Base-by-base conservation (phyloP, 202 grass and related monocot species). In the Zizania palustris region DNA sequence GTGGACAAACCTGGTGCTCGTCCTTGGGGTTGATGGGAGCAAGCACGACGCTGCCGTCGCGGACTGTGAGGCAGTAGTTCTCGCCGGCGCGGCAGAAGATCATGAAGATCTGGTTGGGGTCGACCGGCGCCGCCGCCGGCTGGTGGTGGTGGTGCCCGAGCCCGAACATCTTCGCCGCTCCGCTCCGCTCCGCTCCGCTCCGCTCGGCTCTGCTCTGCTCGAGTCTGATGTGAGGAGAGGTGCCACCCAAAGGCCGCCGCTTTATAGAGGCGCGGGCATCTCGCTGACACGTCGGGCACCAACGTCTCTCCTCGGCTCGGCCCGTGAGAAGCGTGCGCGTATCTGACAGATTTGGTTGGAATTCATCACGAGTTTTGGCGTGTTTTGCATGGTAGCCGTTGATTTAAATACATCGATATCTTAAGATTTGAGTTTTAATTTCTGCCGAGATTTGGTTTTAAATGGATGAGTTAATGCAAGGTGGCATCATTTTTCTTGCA, bases 1-100 rank as follows among this genome's bases (percentile, higher is more conserved):
- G n/a, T n/a, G n/a, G n/a, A 13, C 3, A 51, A 9, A 21, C 88
- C 85, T 90, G 85, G 82, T 88, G 67, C 0, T 69, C 43, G 11
- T 97, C 91, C 62, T 76, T 79, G 70, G 91, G 83, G 75, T 97
- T 82, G 16, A 57, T 19, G 5, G 86, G 88, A 0, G 86, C 86
- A 0, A 97, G 82, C 60, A 93, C 84, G 12, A 93, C 89, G n/a
- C 40, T 77, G 69, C 86, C 89, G 28, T 93, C 62, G 37, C 94
- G 84, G 43, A 93, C 67, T 60, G 86, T 10, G 42, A 97, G 86
- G 67, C 75, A 69, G 65, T 93, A 93, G 49, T 73, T 80, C 39
- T 87, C 79, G 60, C 79, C 69, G 39, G 94, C 94, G 22, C 70
- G 78, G 89, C 86, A 84, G 70, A 84, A 92, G 74, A 97, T 90